A percentile compares a stretch with the other conserved stretches of the same genome.
phyloP scores from a whole-genome alignment of 169 alveolate genomes.

The Plasmodium gonderi region DNA sequence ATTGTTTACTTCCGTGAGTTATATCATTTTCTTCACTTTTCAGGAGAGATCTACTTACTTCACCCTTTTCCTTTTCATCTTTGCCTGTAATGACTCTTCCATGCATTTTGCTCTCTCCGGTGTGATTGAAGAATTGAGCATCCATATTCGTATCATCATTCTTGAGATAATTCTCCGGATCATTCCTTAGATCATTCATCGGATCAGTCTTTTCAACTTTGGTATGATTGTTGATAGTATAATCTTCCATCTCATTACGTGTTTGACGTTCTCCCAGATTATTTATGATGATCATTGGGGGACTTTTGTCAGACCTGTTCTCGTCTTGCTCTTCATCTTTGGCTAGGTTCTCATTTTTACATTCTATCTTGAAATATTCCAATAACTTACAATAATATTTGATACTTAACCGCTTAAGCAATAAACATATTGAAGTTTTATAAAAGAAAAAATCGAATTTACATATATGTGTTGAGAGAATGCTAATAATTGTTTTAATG shows the following conservation, averaged over 20 bases:
- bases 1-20: background rate
- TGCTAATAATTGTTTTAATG: conserved; percentile 73
- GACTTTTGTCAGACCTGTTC: background rate
- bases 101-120: too few relatives aligned
- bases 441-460: conserved; percentile 68
- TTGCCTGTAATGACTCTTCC: too few relatives aligned
- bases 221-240: too few relatives aligned
- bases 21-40: background rate
- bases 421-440: conserved; percentile 67
- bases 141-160: too few relatives aligned
- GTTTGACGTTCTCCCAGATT: too few relatives aligned
- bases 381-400: conserved; percentile 21
- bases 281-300: too few relatives aligned
- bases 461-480: conserved; percentile 50
- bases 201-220: too few relatives aligned
- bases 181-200: too few relatives aligned
- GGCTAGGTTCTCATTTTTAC: background rate
- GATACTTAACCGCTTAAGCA: conserved; percentile 29
- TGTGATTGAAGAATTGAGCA: too few relatives aligned
- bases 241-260: too few relatives aligned
- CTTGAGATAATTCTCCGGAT: too few relatives aligned
- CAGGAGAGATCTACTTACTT: background rate
- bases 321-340: background rate
- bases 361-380: conserved; percentile 44
- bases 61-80: too few relatives aligned